A percentile compares a stretch with the other conserved stretches of the same genome.
These are phyloP conservation scores for Claviceps pazoutovae DNA, from an alignment of 2,329 filamentous ascomycete genomes.

Conservation along the genomic window DNA sequence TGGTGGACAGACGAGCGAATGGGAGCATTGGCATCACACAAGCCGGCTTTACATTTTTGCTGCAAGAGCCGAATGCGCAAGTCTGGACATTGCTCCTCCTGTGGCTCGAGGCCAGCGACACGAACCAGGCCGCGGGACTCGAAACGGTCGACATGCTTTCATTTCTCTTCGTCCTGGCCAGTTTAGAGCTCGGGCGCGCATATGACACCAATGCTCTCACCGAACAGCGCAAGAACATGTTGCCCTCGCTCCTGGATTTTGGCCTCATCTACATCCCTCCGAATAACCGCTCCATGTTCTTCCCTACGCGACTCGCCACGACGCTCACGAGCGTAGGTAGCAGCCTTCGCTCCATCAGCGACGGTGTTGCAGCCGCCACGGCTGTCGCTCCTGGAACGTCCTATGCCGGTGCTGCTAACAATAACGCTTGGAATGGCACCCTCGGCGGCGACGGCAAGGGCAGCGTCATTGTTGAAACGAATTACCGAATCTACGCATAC, in stretches of 20 bases:
- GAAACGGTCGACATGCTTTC: conserved; percentile 88
- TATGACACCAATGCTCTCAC: conserved; percentile 81
- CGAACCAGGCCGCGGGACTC: conserved; percentile 44
- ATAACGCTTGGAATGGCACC: conserved; percentile 10
- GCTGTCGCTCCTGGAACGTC: conserved; percentile 27
- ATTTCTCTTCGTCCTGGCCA: conserved; percentile 91
- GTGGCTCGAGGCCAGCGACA: conserved; percentile 74
- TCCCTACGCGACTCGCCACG: conserved; percentile 85
- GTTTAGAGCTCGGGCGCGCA: conserved; percentile 76
- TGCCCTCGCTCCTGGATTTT: conserved; percentile 83
- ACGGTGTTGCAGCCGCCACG: conserved; percentile 54
- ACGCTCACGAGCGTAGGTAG: conserved; percentile 78
- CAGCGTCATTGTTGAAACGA: conserved; percentile 93
- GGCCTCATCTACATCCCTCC: conserved; percentile 70
- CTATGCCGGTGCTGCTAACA: background rate
- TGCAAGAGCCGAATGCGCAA: conserved; percentile 92
- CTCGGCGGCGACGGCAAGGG: conserved; percentile 43
- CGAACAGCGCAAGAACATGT: conserved; percentile 69
- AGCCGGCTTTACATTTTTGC: conserved; percentile 82
- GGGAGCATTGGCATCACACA: conserved; percentile 73
- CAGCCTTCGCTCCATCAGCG: conserved; percentile 54
- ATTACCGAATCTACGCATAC: conserved; percentile 95
- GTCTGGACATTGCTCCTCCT: conserved; percentile 92
- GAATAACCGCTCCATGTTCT: conserved; percentile 50
- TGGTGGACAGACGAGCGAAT: conserved; percentile 54